Evolutionary conservation across 257 asterid genomes (phyloP), one percentile per base, ranked within the genome.

Genomic region (Henckelia pumila): DNA sequence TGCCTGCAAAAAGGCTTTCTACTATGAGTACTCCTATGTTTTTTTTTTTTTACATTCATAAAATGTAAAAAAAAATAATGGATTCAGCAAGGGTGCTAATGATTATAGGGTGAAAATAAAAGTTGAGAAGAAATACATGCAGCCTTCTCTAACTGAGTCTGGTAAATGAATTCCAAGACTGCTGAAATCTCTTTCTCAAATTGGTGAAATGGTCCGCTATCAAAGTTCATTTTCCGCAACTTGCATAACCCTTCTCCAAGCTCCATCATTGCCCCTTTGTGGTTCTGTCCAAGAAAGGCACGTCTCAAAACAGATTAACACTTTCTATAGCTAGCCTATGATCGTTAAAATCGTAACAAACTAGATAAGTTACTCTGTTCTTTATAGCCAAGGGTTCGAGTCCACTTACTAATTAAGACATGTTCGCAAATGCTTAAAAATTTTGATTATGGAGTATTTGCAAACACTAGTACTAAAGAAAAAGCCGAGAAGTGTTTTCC

Each of bases 191-290:
- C 91, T 44, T 76, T 80, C 80, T 88, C 93, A 63, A 91, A 91
- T 49, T 77, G 76, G 66, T 82, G 80, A 72, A 91, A 88, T 4
- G 97, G 96, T 57, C 96, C 96, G 1, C 59, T 82, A 61, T 88
- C 84, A 32, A 88, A 88, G 67, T 86, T 86, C 80, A 91, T 71
- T 82, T 91, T 91, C 17, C 96, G 75, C 68, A 88, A 80, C 82
- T 91, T 91, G 61, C 97, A 91, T 7, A 87, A 26, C 44, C 98
- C 96, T 73, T 91, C 98, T 76, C 98, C 98, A 30, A 91, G 76
- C 79, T 91, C 96, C 88, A 91, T 89, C 98, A 91, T 91, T 9
- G 98, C 96, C 56, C 96, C 96, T 67, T 76, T 85, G 75, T 91
- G 98, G 76, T 91, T 91, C 95, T 89, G 80, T 40, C 60, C 29